Evolutionary conservation across 2,329 filamentous ascomycete genomes (phyloP), one percentile per base, ranked within the genome.

Genomic region (Arthrinium phaeospermum): DNA sequence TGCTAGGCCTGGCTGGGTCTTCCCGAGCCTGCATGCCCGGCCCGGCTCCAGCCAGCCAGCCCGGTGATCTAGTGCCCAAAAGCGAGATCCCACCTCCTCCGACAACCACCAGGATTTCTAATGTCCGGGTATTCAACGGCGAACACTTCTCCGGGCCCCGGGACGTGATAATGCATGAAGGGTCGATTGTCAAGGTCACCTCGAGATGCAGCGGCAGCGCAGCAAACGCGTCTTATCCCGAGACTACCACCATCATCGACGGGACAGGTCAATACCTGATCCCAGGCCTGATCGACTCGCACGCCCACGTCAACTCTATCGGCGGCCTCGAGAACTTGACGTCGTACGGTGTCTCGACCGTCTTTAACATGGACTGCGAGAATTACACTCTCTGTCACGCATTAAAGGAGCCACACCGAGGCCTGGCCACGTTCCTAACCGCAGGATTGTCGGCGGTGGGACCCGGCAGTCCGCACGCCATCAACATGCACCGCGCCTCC

Each of bases 271-370:
- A 44, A 3, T 41, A 41, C 34, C 30, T 67, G 16, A 37, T 67
- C 34, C 61, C 61, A 0, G 61, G 61, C 3, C 41, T 67, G 16
- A 44, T 67, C 16, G 61, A 67, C 34, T 41, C 34, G 3, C 61
- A 67, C 13, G 61, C 41, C 1, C 61, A 67, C 61, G 34, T 67
- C 14, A 67, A 44, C 41, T 44, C 34, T 0, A 41, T 67, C 16
- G 61, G 41, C 34, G 41, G 61, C 61, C 61, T 67, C 41, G 61
- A 67, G 61, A 67, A n/a, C 34, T 44, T 67, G 19, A 67, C 61
- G 3, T 22, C 61, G 1, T 44, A 67, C 61, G 61, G 61, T 5
- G 61, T 67, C 19, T n/a, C 61, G 2, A 41, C 61, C n/a, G 61
- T 67, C 61, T 41, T 67, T 7, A 67, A 67, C 34, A 67, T 67